Percentiles rank a stretch among this genome's conserved stretches.
These are phyloP conservation scores for Sclerotinia minor DNA, from an alignment of 2,329 filamentous ascomycete species.

Conservation along the genomic window DNA sequence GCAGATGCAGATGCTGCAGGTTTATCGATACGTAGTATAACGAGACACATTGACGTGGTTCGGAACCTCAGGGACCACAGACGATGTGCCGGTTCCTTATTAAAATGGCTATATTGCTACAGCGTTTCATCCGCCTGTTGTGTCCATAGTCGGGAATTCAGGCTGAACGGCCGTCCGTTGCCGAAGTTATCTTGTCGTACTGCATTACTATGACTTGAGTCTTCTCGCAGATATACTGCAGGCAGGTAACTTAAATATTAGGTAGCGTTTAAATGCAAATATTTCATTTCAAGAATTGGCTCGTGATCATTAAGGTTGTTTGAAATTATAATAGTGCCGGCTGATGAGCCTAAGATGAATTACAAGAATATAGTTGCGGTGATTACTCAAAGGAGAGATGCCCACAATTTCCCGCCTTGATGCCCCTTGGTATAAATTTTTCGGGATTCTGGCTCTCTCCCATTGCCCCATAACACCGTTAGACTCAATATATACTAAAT, in stretches of 20 bases:
- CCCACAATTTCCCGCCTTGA: slow-evolving; percentile 9
- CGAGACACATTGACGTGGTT: slow-evolving; percentile 23
- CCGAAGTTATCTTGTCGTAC: slow-evolving; percentile 20
- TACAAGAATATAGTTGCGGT: slow-evolving; percentile 17
- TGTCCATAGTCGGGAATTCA: background rate
- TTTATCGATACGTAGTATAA: slow-evolving; percentile 15
- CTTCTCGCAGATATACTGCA: background rate
- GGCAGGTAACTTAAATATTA: background rate
- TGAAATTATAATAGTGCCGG: slow-evolving; percentile 18
- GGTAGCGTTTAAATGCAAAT: background rate
- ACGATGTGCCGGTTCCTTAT: background rate
- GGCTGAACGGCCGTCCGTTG: background rate
- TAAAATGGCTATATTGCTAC: background rate
- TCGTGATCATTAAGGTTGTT: slow-evolving; percentile 17
- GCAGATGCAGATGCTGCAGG: slow-evolving; percentile 19
- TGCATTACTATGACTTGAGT: slow-evolving; percentile 4
- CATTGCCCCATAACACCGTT: slow-evolving; percentile 9
- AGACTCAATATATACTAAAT: slow-evolving; percentile 16
- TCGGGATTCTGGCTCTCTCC: slow-evolving; percentile 16
- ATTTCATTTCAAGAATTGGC: background rate
- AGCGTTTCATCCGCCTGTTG: background rate
- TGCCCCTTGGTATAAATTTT: slow-evolving; percentile 16
- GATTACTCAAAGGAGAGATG: slow-evolving; percentile 1
- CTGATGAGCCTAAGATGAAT: slow-evolving; percentile 17
- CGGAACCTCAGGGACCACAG: background rate